A percentile compares a stretch with the other conserved stretches of the same genome.
Conservation (phyloP, 208 protist species). For the Acanthamoeba lenticulata region DNA sequence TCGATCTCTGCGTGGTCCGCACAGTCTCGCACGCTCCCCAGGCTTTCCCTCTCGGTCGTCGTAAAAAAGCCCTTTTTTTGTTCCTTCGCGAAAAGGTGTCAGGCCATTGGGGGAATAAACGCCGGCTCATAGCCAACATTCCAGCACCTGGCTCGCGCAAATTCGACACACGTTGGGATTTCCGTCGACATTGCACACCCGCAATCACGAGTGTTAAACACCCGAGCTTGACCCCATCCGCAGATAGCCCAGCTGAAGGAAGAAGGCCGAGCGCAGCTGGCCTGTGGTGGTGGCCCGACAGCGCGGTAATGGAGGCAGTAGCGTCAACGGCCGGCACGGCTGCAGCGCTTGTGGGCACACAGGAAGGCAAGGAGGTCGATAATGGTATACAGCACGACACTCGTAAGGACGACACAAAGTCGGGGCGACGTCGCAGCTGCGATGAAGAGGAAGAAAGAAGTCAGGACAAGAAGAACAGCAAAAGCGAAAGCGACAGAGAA, state of each 20-base stretch:
- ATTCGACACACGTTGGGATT: no score
- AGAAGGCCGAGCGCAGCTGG: background rate
- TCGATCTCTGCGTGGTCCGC: background rate
- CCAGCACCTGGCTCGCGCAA: no score
- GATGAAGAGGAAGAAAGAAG: background rate
- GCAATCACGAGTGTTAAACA: no score
- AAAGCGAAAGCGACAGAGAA: background rate
- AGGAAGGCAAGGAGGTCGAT: background rate
- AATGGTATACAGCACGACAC: conserved; percentile 7
- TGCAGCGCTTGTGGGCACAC: background rate
- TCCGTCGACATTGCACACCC: no score
- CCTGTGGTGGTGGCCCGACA: background rate
- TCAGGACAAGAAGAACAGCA: background rate
- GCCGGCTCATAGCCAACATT: no score
- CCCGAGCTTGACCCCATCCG: no score
- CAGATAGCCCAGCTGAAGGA: no score
- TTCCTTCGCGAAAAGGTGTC: no score
- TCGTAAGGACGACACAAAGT: background rate
- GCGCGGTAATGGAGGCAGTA: background rate
- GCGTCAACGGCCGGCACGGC: background rate
- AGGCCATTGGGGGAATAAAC: no score
- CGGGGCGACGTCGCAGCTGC: background rate
- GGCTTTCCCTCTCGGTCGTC: background rate
- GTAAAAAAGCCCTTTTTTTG: no score
- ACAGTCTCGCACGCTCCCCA: no score